Percentiles rank a stretch among this genome's conserved stretches.
phyloP scores from a whole-genome alignment of 2,329 filamentous ascomycete genomes.

The Escovopsis sp. region DNA sequence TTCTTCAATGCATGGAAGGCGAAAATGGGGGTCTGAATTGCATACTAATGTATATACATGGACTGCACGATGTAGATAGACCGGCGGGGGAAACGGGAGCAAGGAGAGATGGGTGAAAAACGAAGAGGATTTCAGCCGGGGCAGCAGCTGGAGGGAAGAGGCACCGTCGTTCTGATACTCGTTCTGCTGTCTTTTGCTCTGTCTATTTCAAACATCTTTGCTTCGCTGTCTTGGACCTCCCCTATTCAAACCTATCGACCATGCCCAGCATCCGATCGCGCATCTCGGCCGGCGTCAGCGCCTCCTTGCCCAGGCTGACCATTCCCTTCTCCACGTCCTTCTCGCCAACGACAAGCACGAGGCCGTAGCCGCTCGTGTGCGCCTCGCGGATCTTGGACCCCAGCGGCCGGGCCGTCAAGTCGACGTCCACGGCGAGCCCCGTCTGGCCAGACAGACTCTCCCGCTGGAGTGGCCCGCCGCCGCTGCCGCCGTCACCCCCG shows the following conservation, averaged over 20 bases:
- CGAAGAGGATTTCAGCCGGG: background rate
- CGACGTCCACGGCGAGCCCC: conserved; percentile 52
- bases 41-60: too few species aligned
- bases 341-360: conserved; percentile 58
- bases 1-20: background rate
- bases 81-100: too few species aligned
- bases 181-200: too few species aligned
- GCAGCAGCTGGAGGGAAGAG: background rate
- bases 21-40: background rate
- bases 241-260: conserved; percentile 32
- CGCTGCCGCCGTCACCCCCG: too few species aligned
- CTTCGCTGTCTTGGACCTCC: background rate
- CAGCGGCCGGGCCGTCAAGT: conserved; percentile 45
- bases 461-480: conserved; percentile 18
- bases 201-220: too few species aligned
- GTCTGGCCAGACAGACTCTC: conserved; percentile 38
- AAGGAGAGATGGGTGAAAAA: too few species aligned
- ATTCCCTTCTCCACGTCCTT: conserved; percentile 42
- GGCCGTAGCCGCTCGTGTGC: conserved; percentile 54
- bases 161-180: too few species aligned
- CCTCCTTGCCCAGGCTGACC: conserved; percentile 29
- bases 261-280: conserved; percentile 28
- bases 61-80: too few species aligned
- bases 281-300: conserved; percentile 29
- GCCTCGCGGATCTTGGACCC: conserved; percentile 58